Percentiles rank a stretch among this genome's conserved stretches.
phyloP scores from a whole-genome alignment of 352 stramenopile genomes.

The Pythium aristosporum region DNA sequence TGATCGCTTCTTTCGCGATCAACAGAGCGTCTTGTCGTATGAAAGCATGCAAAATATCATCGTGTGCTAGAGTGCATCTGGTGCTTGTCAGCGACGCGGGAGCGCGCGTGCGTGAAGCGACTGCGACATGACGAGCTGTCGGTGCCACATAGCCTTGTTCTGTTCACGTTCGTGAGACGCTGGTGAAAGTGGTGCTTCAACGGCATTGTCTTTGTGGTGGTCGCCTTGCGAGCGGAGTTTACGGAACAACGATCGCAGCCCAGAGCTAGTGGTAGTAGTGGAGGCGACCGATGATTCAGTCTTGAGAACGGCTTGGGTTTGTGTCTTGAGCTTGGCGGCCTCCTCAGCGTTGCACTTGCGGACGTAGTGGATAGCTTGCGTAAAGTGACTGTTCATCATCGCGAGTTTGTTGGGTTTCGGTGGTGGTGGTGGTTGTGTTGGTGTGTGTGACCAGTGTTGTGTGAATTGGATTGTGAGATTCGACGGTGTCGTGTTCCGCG shows the following conservation, averaged over 20 bases:
- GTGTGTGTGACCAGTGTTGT: background rate
- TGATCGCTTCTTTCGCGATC: no score
- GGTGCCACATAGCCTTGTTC: background rate
- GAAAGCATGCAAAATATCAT: no score
- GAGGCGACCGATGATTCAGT: background rate
- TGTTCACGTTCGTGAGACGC: background rate
- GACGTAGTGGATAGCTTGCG: constrained; percentile 9
- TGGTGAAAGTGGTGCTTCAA: no score
- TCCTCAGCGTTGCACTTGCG: constrained; percentile 12
- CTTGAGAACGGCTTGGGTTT: no score
- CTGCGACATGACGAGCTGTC: background rate
- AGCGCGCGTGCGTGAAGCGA: background rate
- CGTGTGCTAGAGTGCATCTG: no score
- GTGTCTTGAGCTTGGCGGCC: background rate
- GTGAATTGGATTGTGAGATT: background rate
- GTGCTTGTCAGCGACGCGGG: background rate
- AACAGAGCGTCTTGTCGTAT: no score
- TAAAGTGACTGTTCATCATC: constrained; percentile 13
- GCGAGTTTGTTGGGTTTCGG: background rate
- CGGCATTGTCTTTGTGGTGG: no score
- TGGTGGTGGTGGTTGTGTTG: no score
- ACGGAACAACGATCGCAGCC: background rate
- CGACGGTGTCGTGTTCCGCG: background rate
- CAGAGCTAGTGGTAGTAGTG: background rate
- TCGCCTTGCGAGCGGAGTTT: background rate